phyloP scores from a whole-genome alignment of 2,329 filamentous ascomycete genomes.

The Tolypocladium album region DNA sequence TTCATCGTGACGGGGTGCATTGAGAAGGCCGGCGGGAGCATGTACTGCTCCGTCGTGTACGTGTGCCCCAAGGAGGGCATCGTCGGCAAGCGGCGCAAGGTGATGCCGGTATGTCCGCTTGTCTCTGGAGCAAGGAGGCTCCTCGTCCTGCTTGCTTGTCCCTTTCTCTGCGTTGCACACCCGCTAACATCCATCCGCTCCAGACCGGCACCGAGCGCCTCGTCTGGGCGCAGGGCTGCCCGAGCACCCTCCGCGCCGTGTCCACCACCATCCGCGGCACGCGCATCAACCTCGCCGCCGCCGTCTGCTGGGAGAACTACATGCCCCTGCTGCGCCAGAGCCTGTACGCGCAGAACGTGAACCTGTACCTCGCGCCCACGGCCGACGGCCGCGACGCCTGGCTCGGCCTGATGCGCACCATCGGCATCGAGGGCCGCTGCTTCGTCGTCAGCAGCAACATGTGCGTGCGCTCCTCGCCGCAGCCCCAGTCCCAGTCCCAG shows the following conservation, averaged over 20 bases:
- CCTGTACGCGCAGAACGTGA: conserved; percentile 83
- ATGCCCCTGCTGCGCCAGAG: conserved; percentile 82
- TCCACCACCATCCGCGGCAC: conserved; percentile 70
- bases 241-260: conserved; percentile 68
- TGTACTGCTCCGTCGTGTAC: conserved; percentile 79
- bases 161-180: not conserved
- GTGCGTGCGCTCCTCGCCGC: conserved; percentile 36
- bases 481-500: not conserved
- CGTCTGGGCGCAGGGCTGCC: conserved; percentile 79
- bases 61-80: conserved; percentile 64
- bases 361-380: conserved; percentile 83
- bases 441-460: conserved; percentile 84
- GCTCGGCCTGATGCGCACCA: conserved; percentile 70
- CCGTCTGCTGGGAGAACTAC: conserved; percentile 96
- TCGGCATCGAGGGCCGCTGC: conserved; percentile 71
- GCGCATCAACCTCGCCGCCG: conserved; percentile 69
- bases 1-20: conserved; percentile 75
- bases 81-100: conserved; percentile 79
- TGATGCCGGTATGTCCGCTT: conserved; percentile 61
- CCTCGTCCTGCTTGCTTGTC: not conserved
- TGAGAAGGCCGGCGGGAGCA: conserved; percentile 67
- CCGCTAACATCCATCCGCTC: not conserved
- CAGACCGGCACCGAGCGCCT: conserved; percentile 71
- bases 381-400: conserved; percentile 78
- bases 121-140: not conserved